Evolutionary conservation across 2,329 filamentous ascomycete species (phyloP).

Genomic region (Ophiosphaerella herpotricha): DNA sequence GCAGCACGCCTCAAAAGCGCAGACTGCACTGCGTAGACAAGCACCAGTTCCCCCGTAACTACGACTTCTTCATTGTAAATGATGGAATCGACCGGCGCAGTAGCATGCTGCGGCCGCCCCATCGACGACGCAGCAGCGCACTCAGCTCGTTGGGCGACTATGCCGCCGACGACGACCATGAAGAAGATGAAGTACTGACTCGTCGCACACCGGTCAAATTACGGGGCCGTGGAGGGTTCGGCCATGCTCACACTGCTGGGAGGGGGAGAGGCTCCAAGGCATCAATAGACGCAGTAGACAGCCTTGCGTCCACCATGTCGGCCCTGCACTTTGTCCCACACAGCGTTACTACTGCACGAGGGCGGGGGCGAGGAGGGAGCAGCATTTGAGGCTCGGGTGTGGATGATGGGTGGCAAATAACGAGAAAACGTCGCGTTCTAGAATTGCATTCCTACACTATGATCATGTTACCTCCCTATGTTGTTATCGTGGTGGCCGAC

Average conservation of each 20-base stretch:
- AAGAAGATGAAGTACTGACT: constrained; percentile 11
- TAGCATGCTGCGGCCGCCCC: constrained; percentile 68
- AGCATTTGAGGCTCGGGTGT: background rate
- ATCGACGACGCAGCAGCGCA: constrained; percentile 38
- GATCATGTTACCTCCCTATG: too few relatives aligned
- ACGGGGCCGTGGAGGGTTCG: constrained; percentile 39
- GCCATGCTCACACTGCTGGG: constrained; percentile 13
- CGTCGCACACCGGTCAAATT: constrained; percentile 27
- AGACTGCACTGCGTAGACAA: constrained; percentile 87
- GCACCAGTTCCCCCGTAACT: constrained; percentile 77
- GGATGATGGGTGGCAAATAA: background rate
- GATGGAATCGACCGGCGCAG: constrained; percentile 85
- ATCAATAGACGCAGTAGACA: constrained; percentile 62
- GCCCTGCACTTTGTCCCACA: constrained; percentile 71
- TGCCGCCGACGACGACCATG: constrained; percentile 9
- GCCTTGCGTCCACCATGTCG: constrained; percentile 70
- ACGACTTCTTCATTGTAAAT: constrained; percentile 68
- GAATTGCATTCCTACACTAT: background rate
- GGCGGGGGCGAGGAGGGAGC: constrained; percentile 25
- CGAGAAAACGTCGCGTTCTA: background rate
- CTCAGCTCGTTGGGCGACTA: constrained; percentile 18
- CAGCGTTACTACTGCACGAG: constrained; percentile 29
- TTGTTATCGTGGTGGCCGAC: too few relatives aligned
- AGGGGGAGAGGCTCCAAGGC: constrained; percentile 11
- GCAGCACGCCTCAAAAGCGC: constrained; percentile 80